These are phyloP conservation scores for Sporisorium graminicola DNA, from an alignment of 1,284 basidiomycete genomes.

Conservation along the genomic window DNA sequence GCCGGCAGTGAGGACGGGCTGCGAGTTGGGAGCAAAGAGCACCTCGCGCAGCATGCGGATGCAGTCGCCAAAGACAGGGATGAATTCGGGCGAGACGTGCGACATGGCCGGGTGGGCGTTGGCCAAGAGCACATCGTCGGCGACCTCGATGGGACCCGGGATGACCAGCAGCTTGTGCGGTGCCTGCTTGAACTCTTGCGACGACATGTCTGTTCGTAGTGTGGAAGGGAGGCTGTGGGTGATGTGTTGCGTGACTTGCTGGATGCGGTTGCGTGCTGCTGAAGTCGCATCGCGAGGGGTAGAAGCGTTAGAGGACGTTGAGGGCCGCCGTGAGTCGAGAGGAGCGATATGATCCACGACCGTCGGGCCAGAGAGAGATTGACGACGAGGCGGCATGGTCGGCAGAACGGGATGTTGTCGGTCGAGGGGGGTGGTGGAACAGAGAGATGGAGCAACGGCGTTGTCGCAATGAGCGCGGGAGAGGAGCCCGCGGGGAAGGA, in stretches of 20 bases:
- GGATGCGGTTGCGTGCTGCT: constrained; percentile 37
- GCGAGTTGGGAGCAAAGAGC: constrained; percentile 74
- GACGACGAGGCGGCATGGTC: constrained; percentile 31
- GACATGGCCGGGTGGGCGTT: constrained; percentile 69
- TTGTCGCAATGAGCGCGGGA: background rate
- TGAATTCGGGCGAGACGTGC: constrained; percentile 91
- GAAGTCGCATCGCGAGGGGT: constrained; percentile 20
- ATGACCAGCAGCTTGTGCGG: constrained; percentile 72
- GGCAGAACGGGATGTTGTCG: background rate
- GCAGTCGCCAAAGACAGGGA: constrained; percentile 89
- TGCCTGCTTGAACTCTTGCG: constrained; percentile 61
- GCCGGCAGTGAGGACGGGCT: constrained; percentile 84
- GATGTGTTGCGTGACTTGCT: constrained; percentile 44
- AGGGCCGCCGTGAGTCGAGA: constrained; percentile 28
- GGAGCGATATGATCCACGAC: constrained; percentile 21
- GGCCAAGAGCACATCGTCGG: constrained; percentile 77
- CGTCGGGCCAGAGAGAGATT: constrained; percentile 45
- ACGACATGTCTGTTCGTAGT: constrained; percentile 45
- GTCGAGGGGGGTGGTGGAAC: background rate
- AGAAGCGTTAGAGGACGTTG: constrained; percentile 11
- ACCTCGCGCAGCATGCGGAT: constrained; percentile 83
- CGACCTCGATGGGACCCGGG: constrained; percentile 84
- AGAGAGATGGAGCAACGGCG: too few species aligned
- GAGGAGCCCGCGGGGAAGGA: background rate
- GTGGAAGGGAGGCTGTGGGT: constrained; percentile 51